Base-by-base conservation (phyloP, 306 rosid species). In the Quercus engelmannii region DNA sequence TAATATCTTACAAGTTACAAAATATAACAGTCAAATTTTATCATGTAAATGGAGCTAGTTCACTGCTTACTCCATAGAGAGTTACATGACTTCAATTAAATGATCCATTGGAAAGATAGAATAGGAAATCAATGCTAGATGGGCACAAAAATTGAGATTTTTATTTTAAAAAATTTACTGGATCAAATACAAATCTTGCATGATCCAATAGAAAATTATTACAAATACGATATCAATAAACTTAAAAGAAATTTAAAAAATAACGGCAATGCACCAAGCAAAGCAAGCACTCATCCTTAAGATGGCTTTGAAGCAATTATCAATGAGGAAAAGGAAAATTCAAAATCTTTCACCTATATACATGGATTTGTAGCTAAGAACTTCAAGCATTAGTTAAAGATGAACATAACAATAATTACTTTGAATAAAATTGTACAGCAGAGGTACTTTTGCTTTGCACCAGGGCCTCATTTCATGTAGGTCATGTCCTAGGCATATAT, bases 401-500 rank as follows among this genome's bases (percentile, higher is more conserved):
- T 18, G 74, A 69, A 67, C 87, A 75, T 92, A 92, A 97, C 99
- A 95, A 74, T 95, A 95, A 87, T 83, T 91, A 83, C 90, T 89
- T 86, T 92, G 99, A 84, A 94, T 90, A 82, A 81, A 92, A 71
- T 90, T 91, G 88, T 95, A 92, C 64, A 92, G 87, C 76, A 91
- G 55, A 2, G 99, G 97, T 31, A 95, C 83, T 76, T 90, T 86
- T 81, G 92, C 96, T 84, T 91, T 95, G 88, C 98, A 95, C 97
- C 98, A 95, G 43, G 98, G 94, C 78, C 97, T 90, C 84, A 46
- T 57, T 77, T 87, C 87, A 79, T 88, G 85, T 61, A 82, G 90
- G 80, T 30, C 76, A 55, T 70, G 92, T 54, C 92, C 92, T 56
- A 76, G 74, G 64, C 98, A 95, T 63, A 91, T 87, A 78, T 90